phyloP scores from a whole-genome alignment of 768 basidiomycete genomes.

The Cyclocybe cylindracea region DNA sequence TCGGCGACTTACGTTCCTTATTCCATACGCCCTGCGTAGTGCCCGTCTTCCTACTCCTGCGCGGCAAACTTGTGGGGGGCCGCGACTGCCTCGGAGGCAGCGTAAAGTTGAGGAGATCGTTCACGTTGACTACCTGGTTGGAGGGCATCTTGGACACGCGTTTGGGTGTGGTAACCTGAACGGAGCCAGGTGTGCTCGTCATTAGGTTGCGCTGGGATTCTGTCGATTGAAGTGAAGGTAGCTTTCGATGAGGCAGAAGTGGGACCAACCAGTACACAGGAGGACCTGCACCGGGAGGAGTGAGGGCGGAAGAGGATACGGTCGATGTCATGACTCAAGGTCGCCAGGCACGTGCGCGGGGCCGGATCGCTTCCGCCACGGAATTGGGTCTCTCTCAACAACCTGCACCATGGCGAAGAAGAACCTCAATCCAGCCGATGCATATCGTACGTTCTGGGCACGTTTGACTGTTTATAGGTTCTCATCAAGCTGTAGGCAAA shows the following conservation, averaged over 20 bases:
- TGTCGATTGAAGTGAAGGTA: constrained; percentile 1
- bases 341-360: constrained; percentile 32
- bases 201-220: constrained; percentile 19
- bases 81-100: constrained; percentile 83
- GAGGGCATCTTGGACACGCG: constrained; percentile 70
- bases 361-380: constrained; percentile 9
- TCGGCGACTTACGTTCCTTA: constrained; percentile 78
- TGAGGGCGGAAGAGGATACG: constrained; percentile 10
- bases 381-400: neutral
- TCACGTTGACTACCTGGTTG: constrained; percentile 59
- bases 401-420: constrained; percentile 75
- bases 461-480: neutral
- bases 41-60: constrained; percentile 74
- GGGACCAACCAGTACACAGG: constrained; percentile 49
- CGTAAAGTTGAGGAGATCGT: constrained; percentile 92
- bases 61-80: constrained; percentile 55
- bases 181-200: constrained; percentile 34
- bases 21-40: constrained; percentile 74
- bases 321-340: constrained; percentile 40
- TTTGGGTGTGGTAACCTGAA: constrained; percentile 47
- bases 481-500: constrained; percentile 63
- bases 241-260: constrained; percentile 9
- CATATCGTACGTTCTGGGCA: constrained; percentile 65
- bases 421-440: constrained; percentile 90
- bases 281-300: constrained; percentile 35